These are phyloP conservation scores for Fusarium globosum DNA, from an alignment of 2,329 filamentous ascomycete species.

Conservation along the genomic window DNA sequence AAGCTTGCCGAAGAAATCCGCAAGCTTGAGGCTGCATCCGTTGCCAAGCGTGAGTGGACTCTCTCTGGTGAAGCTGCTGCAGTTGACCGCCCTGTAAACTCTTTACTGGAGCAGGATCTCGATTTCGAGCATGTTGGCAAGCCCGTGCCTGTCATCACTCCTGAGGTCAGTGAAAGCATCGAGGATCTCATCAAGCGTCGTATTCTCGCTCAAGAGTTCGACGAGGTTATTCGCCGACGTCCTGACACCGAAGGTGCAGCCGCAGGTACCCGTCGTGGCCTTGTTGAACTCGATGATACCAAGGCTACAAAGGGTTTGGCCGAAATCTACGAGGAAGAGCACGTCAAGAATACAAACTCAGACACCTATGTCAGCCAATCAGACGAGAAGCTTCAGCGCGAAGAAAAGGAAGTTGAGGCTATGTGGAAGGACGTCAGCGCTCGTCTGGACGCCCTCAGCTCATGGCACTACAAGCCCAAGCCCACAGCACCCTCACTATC, in stretches of 20 bases:
- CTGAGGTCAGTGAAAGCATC: slow-evolving; percentile 89
- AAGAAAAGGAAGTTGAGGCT: slow-evolving; percentile 83
- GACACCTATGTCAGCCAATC: slow-evolving; percentile 82
- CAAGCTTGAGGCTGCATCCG: slow-evolving; percentile 86
- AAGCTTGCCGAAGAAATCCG: slow-evolving; percentile 91
- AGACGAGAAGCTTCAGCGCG: slow-evolving; percentile 83
- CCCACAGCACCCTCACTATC: slow-evolving; percentile 83
- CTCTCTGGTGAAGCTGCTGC: slow-evolving; percentile 88
- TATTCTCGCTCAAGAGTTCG: slow-evolving; percentile 89
- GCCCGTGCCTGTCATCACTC: slow-evolving; percentile 92
- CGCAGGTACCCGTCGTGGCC: slow-evolving; percentile 72
- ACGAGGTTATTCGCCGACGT: slow-evolving; percentile 86
- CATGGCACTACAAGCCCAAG: slow-evolving; percentile 96
- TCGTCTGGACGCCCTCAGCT: slow-evolving; percentile 88
- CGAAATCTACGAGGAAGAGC: slow-evolving; percentile 94
- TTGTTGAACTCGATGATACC: slow-evolving; percentile 84
- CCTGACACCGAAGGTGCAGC: slow-evolving; percentile 77
- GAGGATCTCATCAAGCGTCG: slow-evolving; percentile 94
- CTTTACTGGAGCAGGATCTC: slow-evolving; percentile 91
- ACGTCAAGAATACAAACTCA: slow-evolving; percentile 81
- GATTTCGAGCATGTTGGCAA: slow-evolving; percentile 97
- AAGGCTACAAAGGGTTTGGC: slow-evolving; percentile 90
- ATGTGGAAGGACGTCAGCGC: slow-evolving; percentile 85
- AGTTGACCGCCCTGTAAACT: slow-evolving; percentile 86
- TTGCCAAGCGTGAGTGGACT: slow-evolving; percentile 92